Evolutionary conservation across 2,329 filamentous ascomycete genomes (phyloP).

Genomic region (Botrytis aclada): DNA sequence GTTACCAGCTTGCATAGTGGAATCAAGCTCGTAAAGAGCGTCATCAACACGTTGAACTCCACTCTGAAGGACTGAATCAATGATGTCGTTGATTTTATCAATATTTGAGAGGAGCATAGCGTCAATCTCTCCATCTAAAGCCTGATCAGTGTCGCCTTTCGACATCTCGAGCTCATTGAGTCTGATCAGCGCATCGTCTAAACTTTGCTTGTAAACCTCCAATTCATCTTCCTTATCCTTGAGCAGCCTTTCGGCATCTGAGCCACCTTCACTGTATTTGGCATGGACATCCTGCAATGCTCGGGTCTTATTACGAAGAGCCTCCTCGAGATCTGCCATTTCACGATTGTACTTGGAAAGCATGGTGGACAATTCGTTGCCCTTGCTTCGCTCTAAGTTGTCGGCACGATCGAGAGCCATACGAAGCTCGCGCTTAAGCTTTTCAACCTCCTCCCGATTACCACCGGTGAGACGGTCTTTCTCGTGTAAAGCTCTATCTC

Average conservation of each 20-base stretch:
- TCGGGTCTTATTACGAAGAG: constrained; percentile 80
- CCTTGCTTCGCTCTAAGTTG: constrained; percentile 88
- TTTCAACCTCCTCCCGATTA: constrained; percentile 91
- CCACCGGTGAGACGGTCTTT: constrained; percentile 82
- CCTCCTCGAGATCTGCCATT: constrained; percentile 94
- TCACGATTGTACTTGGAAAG: constrained; percentile 94
- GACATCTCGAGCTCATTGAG: constrained; percentile 81
- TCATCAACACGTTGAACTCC: constrained; percentile 94
- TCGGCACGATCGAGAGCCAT: constrained; percentile 90
- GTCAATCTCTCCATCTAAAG: constrained; percentile 87
- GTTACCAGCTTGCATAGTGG: constrained; percentile 96
- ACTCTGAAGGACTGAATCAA: constrained; percentile 91
- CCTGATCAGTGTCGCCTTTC: constrained; percentile 72
- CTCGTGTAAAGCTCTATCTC: constrained; percentile 89
- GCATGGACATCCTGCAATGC: constrained; percentile 79
- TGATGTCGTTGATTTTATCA: constrained; percentile 93
- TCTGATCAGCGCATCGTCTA: constrained; percentile 94
- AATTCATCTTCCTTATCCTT: constrained; percentile 97
- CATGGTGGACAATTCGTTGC: constrained; percentile 91
- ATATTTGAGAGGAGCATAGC: constrained; percentile 81
- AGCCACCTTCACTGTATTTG: constrained; percentile 74
- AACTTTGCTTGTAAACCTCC: constrained; percentile 95
- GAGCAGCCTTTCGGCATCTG: constrained; percentile 79
- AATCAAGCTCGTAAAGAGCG: constrained; percentile 94
- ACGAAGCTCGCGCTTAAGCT: constrained; percentile 87